Base-by-base conservation (phyloP, 129 eudicot species). In the Helichrysum umbraculigerum region DNA sequence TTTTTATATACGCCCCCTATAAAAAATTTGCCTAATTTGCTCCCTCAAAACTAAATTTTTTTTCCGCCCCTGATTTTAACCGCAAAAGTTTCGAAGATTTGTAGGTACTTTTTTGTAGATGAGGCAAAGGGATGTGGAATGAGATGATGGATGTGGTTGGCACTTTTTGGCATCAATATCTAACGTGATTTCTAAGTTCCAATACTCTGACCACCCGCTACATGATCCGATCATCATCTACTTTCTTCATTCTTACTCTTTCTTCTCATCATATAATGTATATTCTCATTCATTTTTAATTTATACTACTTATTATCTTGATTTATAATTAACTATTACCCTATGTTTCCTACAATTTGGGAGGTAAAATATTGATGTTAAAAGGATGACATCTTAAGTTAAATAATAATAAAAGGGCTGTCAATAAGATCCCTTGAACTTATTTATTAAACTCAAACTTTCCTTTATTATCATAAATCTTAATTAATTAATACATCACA, bases 101-200 rank as follows among this genome's bases (percentile, higher is more conserved):
- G 63, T 72, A 72, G 22, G 47, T 60, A 44, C 16, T 9, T 44
- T 76, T 76, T 76, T 34, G 57, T 15, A 68, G 52, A 57, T 21
- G 74, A 41, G 50, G 51, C 51, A 44, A 44, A 44, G 2, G 61
- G 22, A 56, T 56, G 28, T 66, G 30, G 30, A 66, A 37, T 7
- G 2, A 50, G 75, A 70, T 16, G 75, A 47, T 12, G 37, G 35
- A 68, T 68, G 22, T 73, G 25, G 77, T 73, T 59, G 77, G 17
- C 77, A 73, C 77, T 73, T 76, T 76, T 76, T 76, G 80, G 37
- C 67, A 76, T 50, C 65, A 72, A 72, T 65, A 51, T 76, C 42
- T 76, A 76, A 76, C 80, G 80, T 76, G 74, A 67, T 50, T 66
- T 76, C 58, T 41, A 76, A 76, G 80, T 67, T 76, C 80, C 42